Evolutionary conservation across 441 rosid genomes (phyloP).

Genomic region (Cnidoscolus chayamansa): DNA sequence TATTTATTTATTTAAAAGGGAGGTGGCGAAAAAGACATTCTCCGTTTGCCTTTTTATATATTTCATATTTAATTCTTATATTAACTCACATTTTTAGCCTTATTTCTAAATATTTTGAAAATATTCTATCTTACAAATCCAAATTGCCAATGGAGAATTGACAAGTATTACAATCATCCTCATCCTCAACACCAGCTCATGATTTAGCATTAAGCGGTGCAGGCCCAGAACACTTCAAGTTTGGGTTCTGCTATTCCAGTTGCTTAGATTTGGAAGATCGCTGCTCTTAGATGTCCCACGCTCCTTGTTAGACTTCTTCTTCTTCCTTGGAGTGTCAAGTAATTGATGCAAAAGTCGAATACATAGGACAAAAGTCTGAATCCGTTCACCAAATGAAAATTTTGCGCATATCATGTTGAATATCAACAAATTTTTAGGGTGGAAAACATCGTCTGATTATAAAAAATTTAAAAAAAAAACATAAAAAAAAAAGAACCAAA

Average conservation of each 20-base stretch:
- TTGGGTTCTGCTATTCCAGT: conserved; percentile 29
- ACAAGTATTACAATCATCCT: conserved; percentile 37
- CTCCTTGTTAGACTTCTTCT: conserved; percentile 65
- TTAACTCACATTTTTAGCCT: too few species aligned
- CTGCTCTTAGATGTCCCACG: conserved; percentile 29
- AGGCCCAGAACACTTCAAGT: conserved; percentile 65
- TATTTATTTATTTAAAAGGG: too few species aligned
- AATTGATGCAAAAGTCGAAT: background rate
- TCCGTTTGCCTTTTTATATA: too few species aligned
- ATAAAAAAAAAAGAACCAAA: background rate
- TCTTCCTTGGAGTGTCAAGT: conserved; percentile 65
- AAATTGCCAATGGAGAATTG: too few species aligned
- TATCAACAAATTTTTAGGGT: background rate
- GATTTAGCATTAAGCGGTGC: conserved; percentile 56
- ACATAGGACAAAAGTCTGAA: background rate
- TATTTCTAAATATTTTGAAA: too few species aligned
- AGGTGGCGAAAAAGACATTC: too few species aligned
- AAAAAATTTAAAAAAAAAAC: background rate
- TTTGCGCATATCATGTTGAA: background rate
- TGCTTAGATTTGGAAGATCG: conserved; percentile 40
- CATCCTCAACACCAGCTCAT: conserved; percentile 81
- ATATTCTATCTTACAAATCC: too few species aligned
- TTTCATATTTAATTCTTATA: too few species aligned
- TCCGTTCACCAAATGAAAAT: background rate
- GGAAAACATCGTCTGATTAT: background rate